Base-by-base conservation (phyloP, 192 early-diverging fungal species). In the Funneliformis geosporum region DNA sequence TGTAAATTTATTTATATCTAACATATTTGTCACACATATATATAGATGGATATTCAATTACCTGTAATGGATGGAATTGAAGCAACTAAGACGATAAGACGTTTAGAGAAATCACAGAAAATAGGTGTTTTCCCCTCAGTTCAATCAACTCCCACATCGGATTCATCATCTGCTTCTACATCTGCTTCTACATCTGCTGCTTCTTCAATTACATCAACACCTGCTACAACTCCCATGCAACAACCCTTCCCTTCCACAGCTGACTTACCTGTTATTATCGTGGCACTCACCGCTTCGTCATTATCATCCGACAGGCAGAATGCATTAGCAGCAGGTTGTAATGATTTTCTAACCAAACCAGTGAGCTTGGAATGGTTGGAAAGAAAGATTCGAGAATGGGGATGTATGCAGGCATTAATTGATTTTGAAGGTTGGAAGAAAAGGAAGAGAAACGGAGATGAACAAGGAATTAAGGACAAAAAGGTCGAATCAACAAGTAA, bases 311-410 rank as follows among this genome's bases (percentile, higher is more conserved):
- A 94, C 78, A 81, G 93, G 16, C 84, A 91, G 27, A 92, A 90
- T 18, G 95, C 95, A 5, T 82, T 96, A 39, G 85, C 90, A 39
- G 95, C 94, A 7, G 95, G 95, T 0, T 96, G 95, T 79, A 95
- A 96, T 78, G 95, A 96, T 83, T 96, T 94, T 83, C 80, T 96
- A 79, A 96, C 93, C 25, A 96, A 97, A 80, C 95, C 95, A 0
- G 91, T 95, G 16, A 91, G 90, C 80, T 81, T 95, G 10, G 86
- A 87, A 21, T 97, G 95, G 95, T 85, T 97, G 28, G 91, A 92
- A 82, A 88, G 90, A 60, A 96, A 96, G 85, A 94, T 97, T 76
- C 87, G 93, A 33, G 95, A 97, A 81, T 97, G 95, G 95, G 95
- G 95, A 1, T 92, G 92, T 80, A 97, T 97, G 92, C 95, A 97